phyloP scores from a whole-genome alignment of 208 protist genomes.

The Trypanosoma boissoni region DNA sequence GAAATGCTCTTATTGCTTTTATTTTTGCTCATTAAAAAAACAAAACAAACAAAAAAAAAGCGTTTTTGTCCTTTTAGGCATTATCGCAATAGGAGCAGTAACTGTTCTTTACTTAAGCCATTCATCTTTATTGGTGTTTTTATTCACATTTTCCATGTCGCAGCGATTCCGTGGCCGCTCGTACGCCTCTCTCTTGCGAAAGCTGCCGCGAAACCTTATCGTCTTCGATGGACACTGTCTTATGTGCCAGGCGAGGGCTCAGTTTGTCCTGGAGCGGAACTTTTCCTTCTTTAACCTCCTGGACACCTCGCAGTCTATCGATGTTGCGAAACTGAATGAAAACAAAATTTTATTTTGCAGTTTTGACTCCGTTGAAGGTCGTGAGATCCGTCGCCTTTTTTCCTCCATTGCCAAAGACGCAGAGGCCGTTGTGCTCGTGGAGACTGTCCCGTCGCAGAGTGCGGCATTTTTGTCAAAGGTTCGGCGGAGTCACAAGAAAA shows the following conservation, averaged over 20 bases:
- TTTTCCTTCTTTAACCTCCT: constrained; percentile 76
- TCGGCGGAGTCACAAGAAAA: background rate
- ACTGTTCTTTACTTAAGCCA: background rate
- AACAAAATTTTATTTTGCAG: constrained; percentile 69
- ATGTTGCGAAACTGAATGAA: constrained; percentile 36
- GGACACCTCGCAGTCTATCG: constrained; percentile 24
- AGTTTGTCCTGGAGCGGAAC: constrained; percentile 79
- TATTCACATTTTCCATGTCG: constrained; percentile 16
- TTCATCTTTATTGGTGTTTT: background rate
- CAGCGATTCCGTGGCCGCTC: constrained; percentile 37
- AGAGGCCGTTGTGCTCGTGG: constrained; percentile 61
- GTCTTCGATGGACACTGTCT: constrained; percentile 83
- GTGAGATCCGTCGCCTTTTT: constrained; percentile 46
- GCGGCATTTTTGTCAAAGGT: constrained; percentile 36
- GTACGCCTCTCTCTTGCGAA: constrained; percentile 41
- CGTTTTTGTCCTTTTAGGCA: too few species aligned
- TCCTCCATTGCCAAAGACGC: constrained; percentile 24
- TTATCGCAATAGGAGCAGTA: too few species aligned
- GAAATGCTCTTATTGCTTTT: background rate
- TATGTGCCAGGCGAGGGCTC: constrained; percentile 63
- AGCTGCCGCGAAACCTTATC: constrained; percentile 70
- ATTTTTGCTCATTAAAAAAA: background rate
- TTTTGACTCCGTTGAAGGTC: constrained; percentile 49
- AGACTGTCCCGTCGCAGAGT: constrained; percentile 61
- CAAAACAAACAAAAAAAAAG: too few species aligned